These are phyloP conservation scores for Cantharellus cinnabarinus DNA, from an alignment of 768 basidiomycete species.

Conservation along the genomic window DNA sequence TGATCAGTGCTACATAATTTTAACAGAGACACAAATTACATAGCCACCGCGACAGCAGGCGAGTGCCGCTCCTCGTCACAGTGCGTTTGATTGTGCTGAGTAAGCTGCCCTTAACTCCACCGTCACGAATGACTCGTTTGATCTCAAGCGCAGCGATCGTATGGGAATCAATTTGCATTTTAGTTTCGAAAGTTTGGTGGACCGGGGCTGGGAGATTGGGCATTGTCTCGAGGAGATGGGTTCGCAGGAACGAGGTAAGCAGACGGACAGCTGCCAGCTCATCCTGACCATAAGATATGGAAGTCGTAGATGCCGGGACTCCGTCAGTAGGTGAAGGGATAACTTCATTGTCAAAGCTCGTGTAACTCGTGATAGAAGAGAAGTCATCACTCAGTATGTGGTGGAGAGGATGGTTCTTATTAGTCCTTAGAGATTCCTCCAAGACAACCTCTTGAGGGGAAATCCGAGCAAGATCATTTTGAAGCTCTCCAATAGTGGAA, in stretches of 20 bases:
- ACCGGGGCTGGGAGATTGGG: slow-evolving; percentile 38
- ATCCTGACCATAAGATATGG: slow-evolving; percentile 11
- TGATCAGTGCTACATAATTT: not conserved
- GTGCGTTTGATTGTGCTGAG: slow-evolving; percentile 59
- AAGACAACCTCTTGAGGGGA: slow-evolving; percentile 69
- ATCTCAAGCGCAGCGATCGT: slow-evolving; percentile 82
- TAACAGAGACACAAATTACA: slow-evolving; percentile 27
- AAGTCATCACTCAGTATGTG: slow-evolving; percentile 32
- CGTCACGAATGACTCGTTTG: slow-evolving; percentile 50
- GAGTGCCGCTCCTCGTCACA: slow-evolving; percentile 52
- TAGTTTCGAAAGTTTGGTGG: slow-evolving; percentile 30
- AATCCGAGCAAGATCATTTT: slow-evolving; percentile 69
- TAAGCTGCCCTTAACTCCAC: slow-evolving; percentile 52
- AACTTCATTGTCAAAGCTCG: slow-evolving; percentile 8
- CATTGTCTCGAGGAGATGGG: slow-evolving; percentile 60
- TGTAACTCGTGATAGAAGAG: slow-evolving; percentile 28
- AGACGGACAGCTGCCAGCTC: slow-evolving; percentile 41
- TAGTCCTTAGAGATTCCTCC: slow-evolving; percentile 19
- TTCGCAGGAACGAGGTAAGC: slow-evolving; percentile 42
- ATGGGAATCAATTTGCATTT: slow-evolving; percentile 82
- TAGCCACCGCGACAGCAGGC: slow-evolving; percentile 54
- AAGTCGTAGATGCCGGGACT: not conserved
- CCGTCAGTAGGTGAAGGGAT: not conserved
- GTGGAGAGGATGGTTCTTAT: slow-evolving; percentile 21
- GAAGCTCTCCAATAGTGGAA: slow-evolving; percentile 31